These are phyloP conservation scores for Athelia psychrophila DNA, from an alignment of 1,284 basidiomycete species.

Conservation along the genomic window DNA sequence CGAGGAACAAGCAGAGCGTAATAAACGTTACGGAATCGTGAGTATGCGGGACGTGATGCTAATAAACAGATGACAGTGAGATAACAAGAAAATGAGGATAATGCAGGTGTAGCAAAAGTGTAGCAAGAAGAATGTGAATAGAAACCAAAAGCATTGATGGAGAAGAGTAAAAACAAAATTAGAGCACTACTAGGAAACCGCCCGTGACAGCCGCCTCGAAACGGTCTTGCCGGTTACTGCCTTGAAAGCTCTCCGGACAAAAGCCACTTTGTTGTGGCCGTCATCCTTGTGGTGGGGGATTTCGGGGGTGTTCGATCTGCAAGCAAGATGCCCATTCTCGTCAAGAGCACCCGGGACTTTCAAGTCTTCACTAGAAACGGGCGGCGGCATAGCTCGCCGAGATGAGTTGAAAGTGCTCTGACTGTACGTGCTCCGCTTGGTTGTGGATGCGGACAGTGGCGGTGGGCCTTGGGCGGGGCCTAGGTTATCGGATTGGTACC, in stretches of 20 bases:
- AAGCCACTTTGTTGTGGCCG: slow-evolving; percentile 45
- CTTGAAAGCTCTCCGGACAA: slow-evolving; percentile 65
- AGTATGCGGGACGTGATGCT: neutral
- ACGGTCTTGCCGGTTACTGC: slow-evolving; percentile 54
- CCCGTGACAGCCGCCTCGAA: slow-evolving; percentile 42
- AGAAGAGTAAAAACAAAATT: slow-evolving; percentile 5
- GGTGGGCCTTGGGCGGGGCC: slow-evolving; percentile 28
- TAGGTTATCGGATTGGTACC: slow-evolving; percentile 66
- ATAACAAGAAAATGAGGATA: neutral
- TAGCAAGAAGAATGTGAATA: neutral
- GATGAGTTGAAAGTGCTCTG: slow-evolving; percentile 50
- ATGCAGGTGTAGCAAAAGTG: neutral
- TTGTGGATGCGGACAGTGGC: slow-evolving; percentile 12
- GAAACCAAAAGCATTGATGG: neutral
- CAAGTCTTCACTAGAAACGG: slow-evolving; percentile 61
- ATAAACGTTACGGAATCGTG: neutral
- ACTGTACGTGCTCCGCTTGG: slow-evolving; percentile 31
- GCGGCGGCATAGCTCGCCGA: slow-evolving; percentile 58
- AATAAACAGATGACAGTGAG: neutral
- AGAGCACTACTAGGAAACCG: neutral
- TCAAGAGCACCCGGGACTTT: slow-evolving; percentile 42
- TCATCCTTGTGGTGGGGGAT: slow-evolving; percentile 39
- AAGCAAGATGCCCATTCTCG: slow-evolving; percentile 50
- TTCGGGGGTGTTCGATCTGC: slow-evolving; percentile 17
- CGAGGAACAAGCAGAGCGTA: too few relatives aligned